A percentile compares a stretch with the other conserved stretches of the same genome.
Evolutionary conservation across 257 asterid genomes (phyloP).

Genomic region (Plantago ovata): DNA sequence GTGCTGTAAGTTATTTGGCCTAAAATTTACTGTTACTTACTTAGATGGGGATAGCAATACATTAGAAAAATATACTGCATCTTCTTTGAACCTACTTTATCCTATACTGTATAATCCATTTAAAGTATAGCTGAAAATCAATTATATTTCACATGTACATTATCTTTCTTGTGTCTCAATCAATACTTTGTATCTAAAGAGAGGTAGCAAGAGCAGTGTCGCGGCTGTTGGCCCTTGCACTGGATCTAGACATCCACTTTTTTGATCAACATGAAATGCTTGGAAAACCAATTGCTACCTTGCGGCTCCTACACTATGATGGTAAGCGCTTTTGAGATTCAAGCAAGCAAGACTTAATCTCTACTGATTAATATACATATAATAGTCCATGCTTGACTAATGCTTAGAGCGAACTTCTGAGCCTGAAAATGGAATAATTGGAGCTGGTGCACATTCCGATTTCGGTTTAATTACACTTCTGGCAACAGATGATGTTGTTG

Average conservation of each 20-base stretch:
- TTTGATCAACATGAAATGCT: conserved; percentile 68
- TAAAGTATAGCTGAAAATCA: no score
- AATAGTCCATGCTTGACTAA: conserved; percentile 16
- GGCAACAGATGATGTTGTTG: conserved; percentile 68
- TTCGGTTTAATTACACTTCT: conserved; percentile 76
- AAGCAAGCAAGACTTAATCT: conserved; percentile 5
- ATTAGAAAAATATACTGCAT: no score
- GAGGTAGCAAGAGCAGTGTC: conserved; percentile 63
- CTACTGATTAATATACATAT: conserved; percentile 12
- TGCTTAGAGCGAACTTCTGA: conserved; percentile 56
- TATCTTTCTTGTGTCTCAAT: no score
- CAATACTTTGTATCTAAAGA: conserved; percentile 34
- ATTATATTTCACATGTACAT: no score
- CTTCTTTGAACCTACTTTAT: no score
- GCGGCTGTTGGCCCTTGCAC: conserved; percentile 77
- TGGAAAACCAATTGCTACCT: conserved; percentile 60
- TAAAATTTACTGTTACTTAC: conserved; percentile 16
- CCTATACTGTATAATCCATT: no score
- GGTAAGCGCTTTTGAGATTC: conserved; percentile 35
- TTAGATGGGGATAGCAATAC: neutral
- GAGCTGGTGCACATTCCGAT: conserved; percentile 98
- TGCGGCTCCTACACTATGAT: conserved; percentile 82
- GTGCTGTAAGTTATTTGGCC: conserved; percentile 61
- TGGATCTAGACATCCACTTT: conserved; percentile 50
- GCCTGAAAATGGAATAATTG: conserved; percentile 74